Conservation (phyloP, 345 rosid genomes). For the Excoecaria cochinchinensis region DNA sequence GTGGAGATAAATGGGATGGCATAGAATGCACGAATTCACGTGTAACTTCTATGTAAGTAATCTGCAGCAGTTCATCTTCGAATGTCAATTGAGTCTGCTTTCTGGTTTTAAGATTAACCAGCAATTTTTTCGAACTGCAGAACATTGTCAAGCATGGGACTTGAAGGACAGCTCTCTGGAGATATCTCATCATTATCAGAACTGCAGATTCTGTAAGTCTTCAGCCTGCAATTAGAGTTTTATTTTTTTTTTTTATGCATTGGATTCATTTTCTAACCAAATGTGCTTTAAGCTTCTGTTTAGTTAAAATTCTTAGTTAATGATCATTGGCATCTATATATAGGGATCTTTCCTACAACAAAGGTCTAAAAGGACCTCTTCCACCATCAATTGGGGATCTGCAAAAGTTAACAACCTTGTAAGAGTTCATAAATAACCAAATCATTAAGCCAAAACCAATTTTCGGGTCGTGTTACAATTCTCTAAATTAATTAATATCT, state of each 20-base stretch:
- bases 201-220: slow-evolving; percentile 59
- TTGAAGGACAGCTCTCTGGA: slow-evolving; percentile 54
- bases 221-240: slow-evolving; percentile 1
- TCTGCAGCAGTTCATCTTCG: slow-evolving; percentile 1
- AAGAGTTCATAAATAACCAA: slow-evolving; percentile 26
- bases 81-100: neutral
- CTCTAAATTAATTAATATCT: slow-evolving; percentile 1
- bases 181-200: slow-evolving; percentile 60
- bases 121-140: slow-evolving; percentile 38
- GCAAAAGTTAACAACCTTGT: slow-evolving; percentile 62
- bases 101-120: neutral
- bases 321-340: slow-evolving; percentile 24
- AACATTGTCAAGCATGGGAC: slow-evolving; percentile 48
- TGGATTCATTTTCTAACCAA: neutral
- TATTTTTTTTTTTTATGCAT: neutral
- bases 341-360: slow-evolving; percentile 86
- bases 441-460: slow-evolving; percentile 6
- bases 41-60: slow-evolving; percentile 54
- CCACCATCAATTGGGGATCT: slow-evolving; percentile 57
- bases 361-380: slow-evolving; percentile 57
- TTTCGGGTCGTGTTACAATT: neutral
- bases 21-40: slow-evolving; percentile 50
- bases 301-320: neutral
- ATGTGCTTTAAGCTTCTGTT: slow-evolving; percentile 2
- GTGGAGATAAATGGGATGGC: slow-evolving; percentile 71